phyloP scores from a whole-genome alignment of 352 stramenopile genomes.

The Globisporangium abappressorium region DNA sequence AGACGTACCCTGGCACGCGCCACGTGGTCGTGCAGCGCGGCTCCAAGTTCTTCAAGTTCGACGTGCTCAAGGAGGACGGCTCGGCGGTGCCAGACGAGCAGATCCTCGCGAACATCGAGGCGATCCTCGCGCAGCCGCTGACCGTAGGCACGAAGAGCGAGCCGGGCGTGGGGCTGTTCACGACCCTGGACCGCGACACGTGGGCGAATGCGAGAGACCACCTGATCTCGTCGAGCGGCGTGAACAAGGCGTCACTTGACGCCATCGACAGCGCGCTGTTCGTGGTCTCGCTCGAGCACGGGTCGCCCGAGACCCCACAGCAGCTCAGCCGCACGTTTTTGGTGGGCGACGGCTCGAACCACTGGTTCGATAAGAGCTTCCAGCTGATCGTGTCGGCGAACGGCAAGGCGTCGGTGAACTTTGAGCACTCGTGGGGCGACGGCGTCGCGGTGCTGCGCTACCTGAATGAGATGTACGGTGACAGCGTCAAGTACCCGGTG shows the following conservation, averaged over 20 bases:
- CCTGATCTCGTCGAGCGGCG: constrained; percentile 38
- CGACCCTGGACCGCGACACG: constrained; percentile 77
- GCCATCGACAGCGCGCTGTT: constrained; percentile 88
- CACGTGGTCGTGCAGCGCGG: constrained; percentile 87
- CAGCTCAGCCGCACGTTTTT: constrained; percentile 81
- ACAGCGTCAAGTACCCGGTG: constrained; percentile 74
- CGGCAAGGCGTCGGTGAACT: constrained; percentile 83
- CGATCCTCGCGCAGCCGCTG: constrained; percentile 73
- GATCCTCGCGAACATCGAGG: constrained; percentile 83
- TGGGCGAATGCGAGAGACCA: constrained; percentile 75
- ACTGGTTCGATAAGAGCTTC: constrained; percentile 93
- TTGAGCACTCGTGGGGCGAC: constrained; percentile 90
- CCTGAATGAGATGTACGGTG: constrained; percentile 85
- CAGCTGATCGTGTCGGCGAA: constrained; percentile 85
- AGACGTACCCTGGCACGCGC: constrained; percentile 52
- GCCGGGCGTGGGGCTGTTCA: constrained; percentile 72
- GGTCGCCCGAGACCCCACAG: constrained; percentile 43
- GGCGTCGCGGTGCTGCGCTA: constrained; percentile 87
- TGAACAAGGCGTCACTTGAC: constrained; percentile 71
- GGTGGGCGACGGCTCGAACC: constrained; percentile 78
- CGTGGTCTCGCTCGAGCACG: constrained; percentile 77
- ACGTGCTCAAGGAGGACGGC: constrained; percentile 74
- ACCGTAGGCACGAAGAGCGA: constrained; percentile 27
- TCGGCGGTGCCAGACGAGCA: constrained; percentile 59
- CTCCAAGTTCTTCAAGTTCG: constrained; percentile 83